Percentiles rank a stretch among this genome's conserved stretches.
Conservation (phyloP, 768 basidiomycete species). For the Mycena belliarum region DNA sequence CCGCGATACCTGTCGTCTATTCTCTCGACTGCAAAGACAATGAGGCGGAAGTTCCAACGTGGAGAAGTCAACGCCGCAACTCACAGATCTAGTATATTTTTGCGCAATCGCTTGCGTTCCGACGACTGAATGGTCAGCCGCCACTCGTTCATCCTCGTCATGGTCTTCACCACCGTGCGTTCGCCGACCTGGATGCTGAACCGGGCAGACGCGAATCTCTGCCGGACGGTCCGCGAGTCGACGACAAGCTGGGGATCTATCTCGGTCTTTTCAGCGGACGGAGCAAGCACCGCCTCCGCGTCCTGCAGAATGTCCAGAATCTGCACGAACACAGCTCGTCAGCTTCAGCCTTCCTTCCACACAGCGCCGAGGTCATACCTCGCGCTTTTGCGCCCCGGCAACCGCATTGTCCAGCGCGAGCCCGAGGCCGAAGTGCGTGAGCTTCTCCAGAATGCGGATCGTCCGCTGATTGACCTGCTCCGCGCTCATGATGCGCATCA, state of each 20-base stretch:
- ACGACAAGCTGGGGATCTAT: constrained; percentile 57
- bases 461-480: constrained; percentile 42
- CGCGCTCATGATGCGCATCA: constrained; percentile 40
- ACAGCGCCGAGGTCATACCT: constrained; percentile 43
- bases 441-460: constrained; percentile 64
- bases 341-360: not conserved
- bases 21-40: constrained; percentile 59
- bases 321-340: constrained; percentile 26
- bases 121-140: constrained; percentile 64
- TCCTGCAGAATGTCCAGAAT: constrained; percentile 61
- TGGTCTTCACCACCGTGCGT: constrained; percentile 61
- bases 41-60: not conserved
- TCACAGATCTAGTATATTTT: constrained; percentile 73
- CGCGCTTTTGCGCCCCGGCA: constrained; percentile 66
- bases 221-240: constrained; percentile 52
- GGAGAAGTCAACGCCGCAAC: constrained; percentile 26
- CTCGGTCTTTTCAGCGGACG: constrained; percentile 43
- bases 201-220: constrained; percentile 55
- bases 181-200: constrained; percentile 68
- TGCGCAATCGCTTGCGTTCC: constrained; percentile 72
- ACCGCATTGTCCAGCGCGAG: constrained; percentile 67
- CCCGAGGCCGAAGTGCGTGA: constrained; percentile 68
- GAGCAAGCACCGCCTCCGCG: constrained; percentile 54
- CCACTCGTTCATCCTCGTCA: constrained; percentile 70
- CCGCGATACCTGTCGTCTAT: constrained; percentile 64